phyloP scores from a whole-genome alignment of 305 asterid species.

The Fraxinus paxiana region DNA sequence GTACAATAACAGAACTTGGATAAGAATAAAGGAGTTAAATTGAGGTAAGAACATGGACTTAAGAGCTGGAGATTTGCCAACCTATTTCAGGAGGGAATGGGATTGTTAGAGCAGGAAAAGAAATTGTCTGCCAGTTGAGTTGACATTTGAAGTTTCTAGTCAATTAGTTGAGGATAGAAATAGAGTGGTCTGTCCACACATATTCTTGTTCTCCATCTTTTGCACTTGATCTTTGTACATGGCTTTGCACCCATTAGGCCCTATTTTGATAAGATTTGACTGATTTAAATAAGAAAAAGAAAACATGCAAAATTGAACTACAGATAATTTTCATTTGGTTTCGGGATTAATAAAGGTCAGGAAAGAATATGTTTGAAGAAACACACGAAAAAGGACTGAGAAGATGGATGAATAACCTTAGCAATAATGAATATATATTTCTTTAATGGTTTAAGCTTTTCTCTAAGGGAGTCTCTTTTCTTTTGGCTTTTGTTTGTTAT shows the following conservation, averaged over 20 bases:
- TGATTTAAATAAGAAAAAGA: neutral
- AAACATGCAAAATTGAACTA: neutral
- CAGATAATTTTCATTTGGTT: neutral
- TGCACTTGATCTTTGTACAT: neutral
- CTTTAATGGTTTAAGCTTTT: neutral
- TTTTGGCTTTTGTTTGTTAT: constrained; percentile 24
- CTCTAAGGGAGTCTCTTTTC: neutral
- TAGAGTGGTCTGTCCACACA: neutral
- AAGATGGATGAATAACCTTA: neutral
- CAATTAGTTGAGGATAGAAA: neutral
- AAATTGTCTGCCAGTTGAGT: neutral
- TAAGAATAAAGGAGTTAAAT: neutral
- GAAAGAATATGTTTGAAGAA: neutral
- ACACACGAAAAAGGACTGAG: neutral
- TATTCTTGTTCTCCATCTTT: neutral
- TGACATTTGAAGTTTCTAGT: neutral
- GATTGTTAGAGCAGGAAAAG: neutral
- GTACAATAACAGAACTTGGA: neutral
- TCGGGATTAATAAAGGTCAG: neutral
- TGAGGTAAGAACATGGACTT: neutral
- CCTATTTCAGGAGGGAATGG: neutral
- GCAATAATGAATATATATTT: neutral
- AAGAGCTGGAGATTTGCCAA: neutral
- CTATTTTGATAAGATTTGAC: neutral
- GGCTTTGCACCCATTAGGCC: neutral